Evolutionary conservation across 2,329 filamentous ascomycete species (phyloP).

Genomic region (Leptographium wingfieldii): DNA sequence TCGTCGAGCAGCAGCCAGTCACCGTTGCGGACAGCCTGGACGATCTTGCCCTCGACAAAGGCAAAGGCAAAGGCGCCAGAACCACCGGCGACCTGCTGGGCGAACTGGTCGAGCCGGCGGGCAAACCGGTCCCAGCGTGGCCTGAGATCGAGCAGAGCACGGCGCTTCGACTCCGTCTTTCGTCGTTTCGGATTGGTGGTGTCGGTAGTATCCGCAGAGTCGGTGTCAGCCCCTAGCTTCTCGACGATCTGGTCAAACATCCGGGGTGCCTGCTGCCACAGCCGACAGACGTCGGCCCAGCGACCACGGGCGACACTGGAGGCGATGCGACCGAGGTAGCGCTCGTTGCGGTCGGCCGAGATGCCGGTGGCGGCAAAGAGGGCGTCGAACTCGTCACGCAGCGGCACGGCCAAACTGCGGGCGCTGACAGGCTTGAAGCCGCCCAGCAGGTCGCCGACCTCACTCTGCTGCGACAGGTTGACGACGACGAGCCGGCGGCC

Average conservation of each 20-base stretch:
- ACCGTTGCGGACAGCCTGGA: constrained; percentile 89
- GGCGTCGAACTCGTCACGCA: constrained; percentile 89
- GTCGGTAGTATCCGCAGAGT: too few relatives aligned
- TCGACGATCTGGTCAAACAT: constrained; percentile 66
- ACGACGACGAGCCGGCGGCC: constrained; percentile 83
- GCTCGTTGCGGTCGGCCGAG: constrained; percentile 73
- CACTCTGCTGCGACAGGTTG: constrained; percentile 95
- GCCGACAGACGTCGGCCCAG: constrained; percentile 73
- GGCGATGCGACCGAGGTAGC: constrained; percentile 68
- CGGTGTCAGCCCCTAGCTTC: constrained; percentile 7
- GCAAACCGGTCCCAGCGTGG: constrained; percentile 73
- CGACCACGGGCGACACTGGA: constrained; percentile 72
- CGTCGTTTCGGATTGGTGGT: constrained; percentile 15
- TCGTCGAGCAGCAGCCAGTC: constrained; percentile 97
- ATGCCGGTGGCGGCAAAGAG: constrained; percentile 78
- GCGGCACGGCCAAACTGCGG: constrained; percentile 70
- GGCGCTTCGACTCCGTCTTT: constrained; percentile 39
- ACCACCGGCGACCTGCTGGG: constrained; percentile 61
- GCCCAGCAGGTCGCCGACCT: constrained; percentile 88
- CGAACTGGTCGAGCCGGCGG: constrained; percentile 61
- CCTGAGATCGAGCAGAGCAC: constrained; percentile 44
- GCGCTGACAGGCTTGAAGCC: constrained; percentile 95
- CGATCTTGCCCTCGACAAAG: constrained; percentile 90
- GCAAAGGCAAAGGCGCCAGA: constrained; percentile 73
- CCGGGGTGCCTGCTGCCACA: constrained; percentile 81